phyloP scores from a whole-genome alignment of 495 filamentous ascomycete genomes.

The Daldinia childiae region DNA sequence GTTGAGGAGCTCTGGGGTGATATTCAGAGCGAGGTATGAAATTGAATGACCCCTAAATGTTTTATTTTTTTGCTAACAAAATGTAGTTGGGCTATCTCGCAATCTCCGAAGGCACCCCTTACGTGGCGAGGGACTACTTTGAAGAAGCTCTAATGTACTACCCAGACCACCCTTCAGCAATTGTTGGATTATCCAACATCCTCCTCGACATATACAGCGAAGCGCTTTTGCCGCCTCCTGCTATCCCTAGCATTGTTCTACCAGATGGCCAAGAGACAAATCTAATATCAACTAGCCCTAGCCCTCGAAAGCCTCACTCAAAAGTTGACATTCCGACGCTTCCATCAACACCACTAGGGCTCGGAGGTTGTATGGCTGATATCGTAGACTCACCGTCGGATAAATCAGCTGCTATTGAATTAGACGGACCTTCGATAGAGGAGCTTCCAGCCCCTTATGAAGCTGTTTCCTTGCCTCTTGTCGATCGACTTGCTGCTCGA shows the following conservation, averaged over 20 bases:
- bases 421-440: slow-evolving; percentile 32
- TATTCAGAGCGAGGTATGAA: slow-evolving; percentile 73
- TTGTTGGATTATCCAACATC: slow-evolving; percentile 82
- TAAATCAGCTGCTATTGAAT: slow-evolving; percentile 13
- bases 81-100: slow-evolving; percentile 73
- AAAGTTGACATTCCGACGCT: slow-evolving; percentile 32
- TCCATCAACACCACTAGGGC: slow-evolving; percentile 55
- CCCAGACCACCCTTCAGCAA: slow-evolving; percentile 80
- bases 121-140: slow-evolving; percentile 75
- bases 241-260: slow-evolving; percentile 48
- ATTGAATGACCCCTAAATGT: neutral
- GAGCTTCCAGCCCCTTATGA: slow-evolving; percentile 57
- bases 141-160: slow-evolving; percentile 80
- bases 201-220: slow-evolving; percentile 86
- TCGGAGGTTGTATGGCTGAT: slow-evolving; percentile 35
- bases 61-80: slow-evolving; percentile 48
- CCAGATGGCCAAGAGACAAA: slow-evolving; percentile 28
- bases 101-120: slow-evolving; percentile 66
- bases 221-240: slow-evolving; percentile 60
- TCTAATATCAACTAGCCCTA: slow-evolving; percentile 23
- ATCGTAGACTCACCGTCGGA: slow-evolving; percentile 10
- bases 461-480: slow-evolving; percentile 65
- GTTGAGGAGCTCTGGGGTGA: slow-evolving; percentile 85
- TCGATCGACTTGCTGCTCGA: slow-evolving; percentile 81
- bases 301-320: slow-evolving; percentile 4